phyloP scores from a whole-genome alignment of 805 yeast genomes.

The Saturnispora quitensis region DNA sequence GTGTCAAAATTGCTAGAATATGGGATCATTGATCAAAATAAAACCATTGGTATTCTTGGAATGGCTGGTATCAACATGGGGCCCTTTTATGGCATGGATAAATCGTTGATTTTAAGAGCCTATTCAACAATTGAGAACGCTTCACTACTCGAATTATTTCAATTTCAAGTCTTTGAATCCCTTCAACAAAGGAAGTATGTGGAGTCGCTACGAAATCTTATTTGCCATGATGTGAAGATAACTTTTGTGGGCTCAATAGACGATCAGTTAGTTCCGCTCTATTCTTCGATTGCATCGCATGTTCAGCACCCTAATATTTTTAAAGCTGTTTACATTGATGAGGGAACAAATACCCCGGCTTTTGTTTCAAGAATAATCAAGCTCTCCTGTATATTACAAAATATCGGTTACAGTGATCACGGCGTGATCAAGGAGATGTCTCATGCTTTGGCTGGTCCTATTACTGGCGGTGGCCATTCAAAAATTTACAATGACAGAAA shows the following conservation, averaged over 20 bases:
- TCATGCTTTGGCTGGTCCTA: slow-evolving; percentile 70
- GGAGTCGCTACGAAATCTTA: slow-evolving; percentile 54
- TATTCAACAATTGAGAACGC: slow-evolving; percentile 86
- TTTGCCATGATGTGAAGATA: slow-evolving; percentile 65
- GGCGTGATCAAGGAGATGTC: slow-evolving; percentile 82
- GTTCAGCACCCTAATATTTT: slow-evolving; percentile 83
- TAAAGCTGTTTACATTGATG: slow-evolving; percentile 84
- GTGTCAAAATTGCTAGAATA: slow-evolving; percentile 64
- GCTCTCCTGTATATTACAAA: slow-evolving; percentile 63
- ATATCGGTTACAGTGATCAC: slow-evolving; percentile 75
- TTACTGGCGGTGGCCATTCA: slow-evolving; percentile 95
- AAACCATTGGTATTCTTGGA: slow-evolving; percentile 62
- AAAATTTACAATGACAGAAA: slow-evolving; percentile 74
- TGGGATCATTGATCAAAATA: slow-evolving; percentile 37
- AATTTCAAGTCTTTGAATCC: slow-evolving; percentile 71
- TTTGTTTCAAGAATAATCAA: slow-evolving; percentile 70
- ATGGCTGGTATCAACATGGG: slow-evolving; percentile 97
- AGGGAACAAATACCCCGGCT: slow-evolving; percentile 65
- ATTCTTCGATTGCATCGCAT: slow-evolving; percentile 77
- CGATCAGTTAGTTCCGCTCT: slow-evolving; percentile 90
- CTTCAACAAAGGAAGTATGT: slow-evolving; percentile 62
- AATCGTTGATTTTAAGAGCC: slow-evolving; percentile 73
- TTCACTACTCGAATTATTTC: slow-evolving; percentile 77
- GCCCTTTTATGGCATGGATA: slow-evolving; percentile 87
- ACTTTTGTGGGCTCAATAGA: slow-evolving; percentile 83